Evolutionary conservation across 495 filamentous ascomycete genomes (phyloP), one percentile per base, ranked within the genome.

Genomic region (Haplographium delicatum): DNA sequence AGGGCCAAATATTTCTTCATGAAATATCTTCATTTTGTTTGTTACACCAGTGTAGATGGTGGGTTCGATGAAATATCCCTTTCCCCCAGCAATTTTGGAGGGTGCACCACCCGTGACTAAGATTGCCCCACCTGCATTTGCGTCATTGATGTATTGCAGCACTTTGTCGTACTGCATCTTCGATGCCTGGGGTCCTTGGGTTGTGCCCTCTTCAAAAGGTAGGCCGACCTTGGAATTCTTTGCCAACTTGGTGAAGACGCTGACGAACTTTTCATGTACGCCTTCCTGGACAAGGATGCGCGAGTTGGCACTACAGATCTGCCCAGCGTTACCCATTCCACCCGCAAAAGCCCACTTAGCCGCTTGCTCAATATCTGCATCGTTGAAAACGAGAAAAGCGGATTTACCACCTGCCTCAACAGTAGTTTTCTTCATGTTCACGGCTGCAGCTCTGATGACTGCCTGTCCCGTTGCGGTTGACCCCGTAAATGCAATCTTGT

Each of bases 401-500:
- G 83, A 88, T 71, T 96, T 96, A 53, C 91, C 91, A 28, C 91
- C 91, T 3, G 91, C 95, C 67, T 96, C 91, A 11, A 96, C 78
- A 0, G 90, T 95, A 56, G 96, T 91, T 66, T 95, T 94, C 77
- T 96, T 96, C 74, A 97, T 75, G 58, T 86, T 95, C 11, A 75
- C 69, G 16, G 84, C 75, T 4, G 91, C 91, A 75, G 86, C 84
- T 70, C 91, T 93, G 89, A 96, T 97, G 56, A 97, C 87, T 58
- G 89, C 79, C 59, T 81, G 83, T 26, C 84, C 91, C n/a, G 91
- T 97, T 3, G 76, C 72, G 1, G 91, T 97, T 40, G 81, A 86
- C 34, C 91, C 91, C 1, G 91, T 97, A 60, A 97, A 97, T 30
- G 91, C 90, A 52, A 97, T 74, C 73, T 96, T 97, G 71, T 96